Conservation (phyloP, 805 yeast species). For the Metschnikowia proteae region DNA sequence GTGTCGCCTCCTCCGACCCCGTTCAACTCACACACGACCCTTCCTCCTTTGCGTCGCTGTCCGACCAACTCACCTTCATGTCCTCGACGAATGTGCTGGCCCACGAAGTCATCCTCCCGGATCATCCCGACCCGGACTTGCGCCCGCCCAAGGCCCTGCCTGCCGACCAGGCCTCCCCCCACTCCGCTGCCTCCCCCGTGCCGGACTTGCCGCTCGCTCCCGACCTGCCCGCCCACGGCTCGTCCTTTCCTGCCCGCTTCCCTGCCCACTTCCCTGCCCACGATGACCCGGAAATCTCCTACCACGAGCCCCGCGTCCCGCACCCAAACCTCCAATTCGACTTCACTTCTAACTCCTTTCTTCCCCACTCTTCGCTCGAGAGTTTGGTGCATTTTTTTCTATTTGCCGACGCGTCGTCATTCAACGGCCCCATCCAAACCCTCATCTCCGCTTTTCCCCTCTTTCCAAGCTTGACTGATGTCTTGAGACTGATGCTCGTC, state of each 20-base stretch:
- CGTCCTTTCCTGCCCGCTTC: neutral
- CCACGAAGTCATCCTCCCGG: neutral
- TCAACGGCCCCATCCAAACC: slow-evolving; percentile 13
- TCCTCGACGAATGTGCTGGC: neutral
- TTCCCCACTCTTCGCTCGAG: slow-evolving; percentile 59
- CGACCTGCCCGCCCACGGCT: neutral
- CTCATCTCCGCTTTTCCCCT: slow-evolving; percentile 32
- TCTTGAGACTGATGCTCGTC: slow-evolving; percentile 21
- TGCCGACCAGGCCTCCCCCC: neutral
- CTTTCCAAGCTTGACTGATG: slow-evolving; percentile 30
- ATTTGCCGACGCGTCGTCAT: slow-evolving; percentile 20
- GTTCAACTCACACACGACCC: neutral
- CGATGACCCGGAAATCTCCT: slow-evolving; percentile 17
- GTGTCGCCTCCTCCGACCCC: slow-evolving; percentile 5
- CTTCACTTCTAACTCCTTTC: slow-evolving; percentile 26
- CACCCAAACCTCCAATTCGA: slow-evolving; percentile 46
- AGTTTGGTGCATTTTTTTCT: slow-evolving; percentile 73
- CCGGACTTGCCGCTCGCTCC: slow-evolving; percentile 1
- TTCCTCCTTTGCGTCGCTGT: neutral
- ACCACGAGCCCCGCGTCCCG: slow-evolving; percentile 24
- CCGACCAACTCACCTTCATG: neutral
- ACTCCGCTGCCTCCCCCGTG: neutral
- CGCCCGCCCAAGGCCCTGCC: neutral
- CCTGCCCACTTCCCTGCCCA: no score
- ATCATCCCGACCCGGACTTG: neutral